Percentiles rank a stretch among this genome's conserved stretches.
Evolutionary conservation across 169 alveolate species (phyloP).

Genomic region (Theileria parva): DNA sequence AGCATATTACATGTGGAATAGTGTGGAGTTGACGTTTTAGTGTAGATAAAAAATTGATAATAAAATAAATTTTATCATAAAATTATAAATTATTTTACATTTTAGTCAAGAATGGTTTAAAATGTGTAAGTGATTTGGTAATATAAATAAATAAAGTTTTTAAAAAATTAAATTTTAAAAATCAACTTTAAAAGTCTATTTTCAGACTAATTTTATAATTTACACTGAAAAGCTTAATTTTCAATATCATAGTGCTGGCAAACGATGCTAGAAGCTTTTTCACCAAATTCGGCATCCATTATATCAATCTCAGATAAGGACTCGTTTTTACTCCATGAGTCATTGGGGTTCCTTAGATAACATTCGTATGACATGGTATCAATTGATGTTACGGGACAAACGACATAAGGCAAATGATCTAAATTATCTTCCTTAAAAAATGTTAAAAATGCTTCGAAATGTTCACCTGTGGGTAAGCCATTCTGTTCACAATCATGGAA

Average conservation of each 20-base stretch:
- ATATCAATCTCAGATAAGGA: background rate
- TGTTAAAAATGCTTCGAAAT: background rate
- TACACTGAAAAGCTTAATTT: background rate
- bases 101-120: too few species aligned
- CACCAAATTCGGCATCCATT: background rate
- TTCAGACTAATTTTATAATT: background rate
- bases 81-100: too few species aligned
- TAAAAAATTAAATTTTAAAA: too few species aligned
- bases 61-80: too few species aligned
- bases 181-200: background rate
- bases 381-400: background rate
- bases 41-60: too few species aligned
- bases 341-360: background rate
- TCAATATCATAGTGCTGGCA: background rate
- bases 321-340: background rate
- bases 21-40: too few species aligned
- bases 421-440: background rate
- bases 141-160: too few species aligned
- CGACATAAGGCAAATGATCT: background rate
- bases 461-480: background rate
- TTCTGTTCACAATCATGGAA: background rate
- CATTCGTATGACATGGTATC: constrained; percentile 8
- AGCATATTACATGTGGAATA: too few species aligned
- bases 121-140: background rate
- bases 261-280: background rate